A percentile compares a stretch with the other conserved stretches of the same genome.
Evolutionary conservation across 768 basidiomycete species (phyloP).

Genomic region (Tubosaeta sp.): DNA sequence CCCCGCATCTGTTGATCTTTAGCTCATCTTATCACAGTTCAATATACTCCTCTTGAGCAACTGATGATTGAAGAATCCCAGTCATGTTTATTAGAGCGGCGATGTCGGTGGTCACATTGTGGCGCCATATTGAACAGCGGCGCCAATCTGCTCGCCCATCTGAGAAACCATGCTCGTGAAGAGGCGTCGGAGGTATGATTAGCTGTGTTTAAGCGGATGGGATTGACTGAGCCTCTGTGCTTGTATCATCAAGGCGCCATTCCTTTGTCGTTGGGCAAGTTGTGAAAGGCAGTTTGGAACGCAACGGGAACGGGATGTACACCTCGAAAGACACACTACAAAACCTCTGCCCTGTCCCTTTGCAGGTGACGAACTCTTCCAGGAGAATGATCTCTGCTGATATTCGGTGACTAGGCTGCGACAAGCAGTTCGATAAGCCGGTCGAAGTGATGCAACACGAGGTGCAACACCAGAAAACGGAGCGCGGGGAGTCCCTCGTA

Average conservation of each 20-base stretch:
- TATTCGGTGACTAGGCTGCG: conserved; percentile 44
- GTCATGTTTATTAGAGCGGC: conserved; percentile 41
- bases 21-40: conserved; percentile 37
- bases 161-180: conserved; percentile 36
- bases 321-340: conserved; percentile 48
- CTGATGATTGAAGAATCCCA: conserved; percentile 45
- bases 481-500: conserved; percentile 6
- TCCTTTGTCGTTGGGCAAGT: conserved; percentile 51
- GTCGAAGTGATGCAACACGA: conserved; percentile 49
- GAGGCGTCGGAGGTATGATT: conserved; percentile 26
- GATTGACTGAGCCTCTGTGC: not conserved
- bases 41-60: conserved; percentile 35
- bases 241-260: conserved; percentile 31
- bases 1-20: conserved; percentile 15
- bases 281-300: conserved; percentile 45
- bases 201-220: conserved; percentile 1
- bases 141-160: conserved; percentile 47
- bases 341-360: conserved; percentile 29
- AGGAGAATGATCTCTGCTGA: conserved; percentile 7
- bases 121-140: conserved; percentile 50
- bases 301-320: conserved; percentile 37
- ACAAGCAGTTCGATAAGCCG: conserved; percentile 43
- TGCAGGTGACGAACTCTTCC: conserved; percentile 37
- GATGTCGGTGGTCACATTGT: conserved; percentile 62
- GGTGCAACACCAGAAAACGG: conserved; percentile 33